Evolutionary conservation across 1,139 yeast species (phyloP).

Genomic region (Sugiyamaella pinicola): DNA sequence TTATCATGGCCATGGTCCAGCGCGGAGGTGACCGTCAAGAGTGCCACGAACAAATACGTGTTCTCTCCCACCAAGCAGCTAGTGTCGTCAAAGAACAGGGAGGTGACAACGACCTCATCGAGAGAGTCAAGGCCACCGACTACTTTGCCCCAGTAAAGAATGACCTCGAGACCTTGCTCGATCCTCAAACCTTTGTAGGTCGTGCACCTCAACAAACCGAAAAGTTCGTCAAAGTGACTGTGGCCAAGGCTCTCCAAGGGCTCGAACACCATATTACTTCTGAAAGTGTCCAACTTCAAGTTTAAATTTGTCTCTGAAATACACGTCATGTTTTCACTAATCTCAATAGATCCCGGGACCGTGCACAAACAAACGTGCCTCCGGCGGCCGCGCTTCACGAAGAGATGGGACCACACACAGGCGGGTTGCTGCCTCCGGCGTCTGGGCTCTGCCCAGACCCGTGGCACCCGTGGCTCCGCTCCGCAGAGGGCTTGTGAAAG

Average conservation of each 20-base stretch:
- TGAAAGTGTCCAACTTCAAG: conserved; percentile 57
- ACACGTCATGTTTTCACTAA: too few species aligned
- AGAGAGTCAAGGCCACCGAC: conserved; percentile 74
- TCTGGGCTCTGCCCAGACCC: conserved; percentile 6
- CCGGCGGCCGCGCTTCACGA: too few species aligned
- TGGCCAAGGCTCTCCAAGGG: conserved; percentile 77
- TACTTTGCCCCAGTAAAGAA: conserved; percentile 90
- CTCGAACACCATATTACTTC: conserved; percentile 60
- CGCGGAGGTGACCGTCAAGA: conserved; percentile 98
- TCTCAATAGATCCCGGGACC: too few species aligned
- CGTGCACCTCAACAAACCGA: conserved; percentile 99
- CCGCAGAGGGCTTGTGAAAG: too few species aligned
- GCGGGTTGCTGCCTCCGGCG: conserved; percentile 5
- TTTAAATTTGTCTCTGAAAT: conserved; percentile 25
- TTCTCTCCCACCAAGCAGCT: conserved; percentile 94
- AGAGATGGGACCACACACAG: too few species aligned
- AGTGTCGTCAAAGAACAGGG: conserved; percentile 98
- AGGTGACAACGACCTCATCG: conserved; percentile 96
- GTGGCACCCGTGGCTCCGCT: not conserved
- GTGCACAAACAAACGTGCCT: too few species aligned
- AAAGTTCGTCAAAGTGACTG: conserved; percentile 84
- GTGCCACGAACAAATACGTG: conserved; percentile 97
- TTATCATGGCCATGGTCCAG: conserved; percentile 99
- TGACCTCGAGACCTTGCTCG: conserved; percentile 76
- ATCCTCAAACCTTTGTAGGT: conserved; percentile 94